phyloP scores from a whole-genome alignment of 495 filamentous ascomycete genomes.

The Ramalina peruviana region DNA sequence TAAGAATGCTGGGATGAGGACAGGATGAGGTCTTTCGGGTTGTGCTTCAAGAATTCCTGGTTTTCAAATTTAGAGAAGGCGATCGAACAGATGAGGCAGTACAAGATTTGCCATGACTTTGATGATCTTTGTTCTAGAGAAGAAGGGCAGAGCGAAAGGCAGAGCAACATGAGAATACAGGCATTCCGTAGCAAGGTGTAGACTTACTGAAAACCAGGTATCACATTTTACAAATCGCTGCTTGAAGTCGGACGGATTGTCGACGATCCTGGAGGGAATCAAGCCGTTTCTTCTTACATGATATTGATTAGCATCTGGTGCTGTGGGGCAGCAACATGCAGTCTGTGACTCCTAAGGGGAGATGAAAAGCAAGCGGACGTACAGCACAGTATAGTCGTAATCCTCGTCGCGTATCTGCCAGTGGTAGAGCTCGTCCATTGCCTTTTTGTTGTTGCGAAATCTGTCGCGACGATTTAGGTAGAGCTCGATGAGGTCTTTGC shows the following conservation, averaged over 20 bases:
- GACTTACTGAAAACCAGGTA: constrained; percentile 16
- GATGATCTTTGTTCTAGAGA: no score
- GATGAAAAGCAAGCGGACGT: background rate
- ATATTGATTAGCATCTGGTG: background rate
- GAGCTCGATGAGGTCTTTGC: background rate
- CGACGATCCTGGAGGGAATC: constrained; percentile 6
- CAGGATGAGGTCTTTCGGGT: constrained; percentile 5
- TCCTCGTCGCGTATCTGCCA: constrained; percentile 8
- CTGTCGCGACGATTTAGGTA: constrained; percentile 4
- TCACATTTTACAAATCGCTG: constrained; percentile 4
- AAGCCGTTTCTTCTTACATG: constrained; percentile 1
- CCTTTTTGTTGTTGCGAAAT: constrained; percentile 4
- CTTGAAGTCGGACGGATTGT: background rate
- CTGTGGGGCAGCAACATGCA: background rate
- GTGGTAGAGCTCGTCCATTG: constrained; percentile 6
- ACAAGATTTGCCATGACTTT: no score
- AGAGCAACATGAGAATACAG: no score
- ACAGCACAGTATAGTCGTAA: constrained; percentile 11
- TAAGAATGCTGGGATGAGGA: constrained; percentile 12
- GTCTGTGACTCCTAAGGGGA: background rate
- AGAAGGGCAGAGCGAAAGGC: no score
- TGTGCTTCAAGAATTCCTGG: constrained; percentile 14
- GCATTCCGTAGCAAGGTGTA: background rate
- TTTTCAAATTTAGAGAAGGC: background rate
- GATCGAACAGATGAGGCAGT: background rate